Evolutionary conservation across 2,329 filamentous ascomycete genomes (phyloP), one percentile per base, ranked within the genome.

Genomic region (Ceratocystis alfenasii): DNA sequence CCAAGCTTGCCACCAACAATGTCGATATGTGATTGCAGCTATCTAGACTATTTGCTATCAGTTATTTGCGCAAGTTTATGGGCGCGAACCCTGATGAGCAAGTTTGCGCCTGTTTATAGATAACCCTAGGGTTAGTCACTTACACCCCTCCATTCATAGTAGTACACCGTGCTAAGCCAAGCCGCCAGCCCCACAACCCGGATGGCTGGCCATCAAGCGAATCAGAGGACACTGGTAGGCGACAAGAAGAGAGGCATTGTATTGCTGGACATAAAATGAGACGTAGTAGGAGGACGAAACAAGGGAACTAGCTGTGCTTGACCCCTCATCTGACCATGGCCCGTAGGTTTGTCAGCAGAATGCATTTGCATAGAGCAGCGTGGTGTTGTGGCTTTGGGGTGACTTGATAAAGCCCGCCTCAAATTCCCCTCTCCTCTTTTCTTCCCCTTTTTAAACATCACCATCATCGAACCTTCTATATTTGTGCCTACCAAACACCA

Each of bases 51-150:
- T 30, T 6, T 7, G 22, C 20, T 30, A 17, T 68, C 50, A 60
- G 62, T 59, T 61, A 46, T 45, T 46, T 61, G 62, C 64, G 68
- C 68, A 66, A 66, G 66, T 50, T 68, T 66, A 62, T 36, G 12
- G 20, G 25, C 20, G 64, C 22, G 36, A 41, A 70, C 68, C 66
- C 60, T 67, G 70, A 69, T 71, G 70, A 71, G 70, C 70, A 67
- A 61, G 67, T 70, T 70, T 68, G 66, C 63, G 67, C 57, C 50
- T 22, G 30, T 69, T 69, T 53, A 20, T 10, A 2, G 2, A 33
- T 61, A 65, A 65, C 63, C 59, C 61, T 68, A 68, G 65, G 65
- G 65, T 65, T 68, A 25, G 1, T 17, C 1, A 57, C 66, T 65
- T 65, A 63, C 50, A 67, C 66, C 17, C 17, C 36, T 4, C 10